Conservation (phyloP, 371 early-diverging fungal genomes). For the Mucor sp. region DNA sequence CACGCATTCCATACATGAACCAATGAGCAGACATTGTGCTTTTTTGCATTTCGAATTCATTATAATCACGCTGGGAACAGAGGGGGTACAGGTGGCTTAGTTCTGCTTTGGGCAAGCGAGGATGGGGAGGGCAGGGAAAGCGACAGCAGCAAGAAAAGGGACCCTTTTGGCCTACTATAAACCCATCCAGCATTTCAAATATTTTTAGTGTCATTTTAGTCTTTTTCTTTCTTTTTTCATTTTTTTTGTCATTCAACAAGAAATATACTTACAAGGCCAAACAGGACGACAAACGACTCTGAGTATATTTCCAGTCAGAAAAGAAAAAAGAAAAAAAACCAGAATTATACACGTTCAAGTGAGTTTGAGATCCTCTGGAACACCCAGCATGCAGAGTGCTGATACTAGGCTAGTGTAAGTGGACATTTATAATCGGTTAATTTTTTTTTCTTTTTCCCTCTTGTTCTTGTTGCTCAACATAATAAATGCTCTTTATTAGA, state of each 20-base stretch:
- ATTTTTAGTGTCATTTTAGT: neutral
- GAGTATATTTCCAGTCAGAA: neutral
- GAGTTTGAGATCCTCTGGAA: constrained; percentile 10
- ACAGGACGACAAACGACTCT: neutral
- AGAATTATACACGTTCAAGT: neutral
- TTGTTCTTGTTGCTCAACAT: neutral
- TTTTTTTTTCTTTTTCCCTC: neutral
- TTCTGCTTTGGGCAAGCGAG: neutral
- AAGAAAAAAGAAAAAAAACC: neutral
- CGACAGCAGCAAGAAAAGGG: neutral
- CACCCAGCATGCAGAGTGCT: constrained; percentile 33
- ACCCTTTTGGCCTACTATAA: neutral
- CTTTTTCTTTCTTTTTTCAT: neutral
- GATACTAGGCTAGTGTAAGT: constrained; percentile 22
- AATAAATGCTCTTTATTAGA: constrained; percentile 5
- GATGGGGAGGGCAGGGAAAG: neutral
- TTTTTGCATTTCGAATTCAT: neutral
- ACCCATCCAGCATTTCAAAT: neutral
- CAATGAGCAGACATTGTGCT: neutral
- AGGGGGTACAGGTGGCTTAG: neutral
- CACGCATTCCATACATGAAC: neutral
- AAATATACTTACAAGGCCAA: neutral
- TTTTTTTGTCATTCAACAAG: neutral
- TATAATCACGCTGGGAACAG: neutral
- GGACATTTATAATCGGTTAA: neutral